Conservation (phyloP, 352 stramenopile species). For the Pythium monospermum region DNA sequence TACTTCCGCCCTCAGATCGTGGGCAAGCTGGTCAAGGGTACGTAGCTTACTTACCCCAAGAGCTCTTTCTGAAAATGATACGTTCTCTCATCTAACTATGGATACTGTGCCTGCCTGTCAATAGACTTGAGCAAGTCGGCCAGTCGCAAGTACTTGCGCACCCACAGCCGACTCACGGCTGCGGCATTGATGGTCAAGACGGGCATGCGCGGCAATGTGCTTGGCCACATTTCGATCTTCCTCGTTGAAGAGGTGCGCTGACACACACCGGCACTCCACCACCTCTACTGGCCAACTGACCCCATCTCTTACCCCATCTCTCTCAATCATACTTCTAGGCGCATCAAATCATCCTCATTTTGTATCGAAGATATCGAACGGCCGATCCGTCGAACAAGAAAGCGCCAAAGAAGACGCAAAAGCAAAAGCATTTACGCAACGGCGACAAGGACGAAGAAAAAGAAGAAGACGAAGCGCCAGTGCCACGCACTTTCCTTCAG, state of each 20-base stretch:
- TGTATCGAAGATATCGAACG: conserved; percentile 54
- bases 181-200: conserved; percentile 71
- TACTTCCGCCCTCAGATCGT: conserved; percentile 52
- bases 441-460: conserved; percentile 15
- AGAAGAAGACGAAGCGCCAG: neutral
- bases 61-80: no score
- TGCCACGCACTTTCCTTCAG: conserved; percentile 35
- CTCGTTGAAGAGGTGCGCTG: conserved; percentile 72
- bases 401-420: conserved; percentile 8
- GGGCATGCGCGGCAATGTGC: conserved; percentile 65
- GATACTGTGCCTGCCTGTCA: no score
- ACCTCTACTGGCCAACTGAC: no score
- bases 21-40: conserved; percentile 81
- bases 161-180: conserved; percentile 44
- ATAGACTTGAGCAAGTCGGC: conserved; percentile 73
- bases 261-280: no score
- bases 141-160: conserved; percentile 69
- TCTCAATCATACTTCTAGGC: conserved; percentile 28
- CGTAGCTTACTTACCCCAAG: no score
- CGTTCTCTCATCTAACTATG: no score
- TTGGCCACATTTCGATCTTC: conserved; percentile 78
- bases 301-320: neutral
- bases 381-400: no score
- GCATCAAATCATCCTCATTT: conserved; percentile 61
- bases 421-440: conserved; percentile 22